These are phyloP conservation scores for Nemania diffusa DNA, from an alignment of 2,329 filamentous ascomycete species.

Conservation along the genomic window DNA sequence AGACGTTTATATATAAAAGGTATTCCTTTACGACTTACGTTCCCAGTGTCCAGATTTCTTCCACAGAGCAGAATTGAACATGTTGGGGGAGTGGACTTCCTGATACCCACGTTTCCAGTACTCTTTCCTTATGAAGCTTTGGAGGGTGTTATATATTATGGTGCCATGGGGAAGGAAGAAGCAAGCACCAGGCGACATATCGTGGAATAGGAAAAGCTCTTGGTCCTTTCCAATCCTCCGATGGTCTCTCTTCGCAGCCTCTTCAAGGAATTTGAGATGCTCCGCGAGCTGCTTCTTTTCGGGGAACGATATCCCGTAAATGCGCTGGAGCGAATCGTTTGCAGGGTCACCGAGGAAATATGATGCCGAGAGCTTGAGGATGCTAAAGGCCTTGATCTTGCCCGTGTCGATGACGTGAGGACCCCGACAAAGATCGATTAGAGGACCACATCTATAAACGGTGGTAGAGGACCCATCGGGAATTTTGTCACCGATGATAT, in stretches of 20 bases:
- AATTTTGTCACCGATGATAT: conserved; percentile 95
- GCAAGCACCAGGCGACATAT: conserved; percentile 89
- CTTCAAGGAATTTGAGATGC: conserved; percentile 93
- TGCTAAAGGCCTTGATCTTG: conserved; percentile 92
- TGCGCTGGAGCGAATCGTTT: conserved; percentile 95
- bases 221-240: conserved; percentile 93
- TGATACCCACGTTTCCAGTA: conserved; percentile 95
- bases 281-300: conserved; percentile 95
- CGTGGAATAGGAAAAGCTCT: conserved; percentile 97
- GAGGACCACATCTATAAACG: conserved; percentile 90
- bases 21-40: conserved; percentile 45
- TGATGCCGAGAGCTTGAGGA: conserved; percentile 80
- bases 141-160: conserved; percentile 90
- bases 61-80: conserved; percentile 95
- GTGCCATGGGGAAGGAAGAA: conserved; percentile 95
- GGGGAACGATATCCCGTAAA: conserved; percentile 94
- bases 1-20: neutral
- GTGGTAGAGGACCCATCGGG: conserved; percentile 89
- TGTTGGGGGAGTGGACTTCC: conserved; percentile 95
- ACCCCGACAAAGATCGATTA: conserved; percentile 95
- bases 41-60: conserved; percentile 95
- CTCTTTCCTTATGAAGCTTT: conserved; percentile 82
- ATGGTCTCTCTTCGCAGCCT: conserved; percentile 98
- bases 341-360: conserved; percentile 95
- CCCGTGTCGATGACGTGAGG: conserved; percentile 95